Evolutionary conservation across 371 early-diverging fungal species (phyloP), one percentile per base, ranked within the genome.

Genomic region (Thermomucor indicae-seudaticae): DNA sequence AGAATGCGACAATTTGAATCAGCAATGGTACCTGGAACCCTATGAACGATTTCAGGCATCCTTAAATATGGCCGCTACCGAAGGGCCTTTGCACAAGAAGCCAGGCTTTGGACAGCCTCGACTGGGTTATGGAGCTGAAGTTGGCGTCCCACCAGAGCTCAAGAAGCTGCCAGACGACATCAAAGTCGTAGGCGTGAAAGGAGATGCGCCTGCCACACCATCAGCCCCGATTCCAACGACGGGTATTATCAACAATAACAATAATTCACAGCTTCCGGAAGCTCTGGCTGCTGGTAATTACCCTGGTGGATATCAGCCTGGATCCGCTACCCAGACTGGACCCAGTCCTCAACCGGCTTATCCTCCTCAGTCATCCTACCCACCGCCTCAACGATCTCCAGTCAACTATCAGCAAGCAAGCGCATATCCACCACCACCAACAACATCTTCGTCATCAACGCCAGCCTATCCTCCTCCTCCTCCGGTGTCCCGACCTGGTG

Each of bases 61-160:
- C 0, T 49, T 75, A 34, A 59, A 64, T 22, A 53, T 68, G 58
- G 72, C 63, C 12, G 59, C 69, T 0, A 60, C 62, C 3, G 32
- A 49, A 17, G 22, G 60, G 2, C 65, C 69, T 37, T 45, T 71
- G 19, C 75, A 75, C 32, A 75, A 75, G 35, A 63, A 69, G 35
- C 61, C 66, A 38, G 55, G 54, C 3, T 75, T 75, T 53, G 75
- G 75, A 17, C 58, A 60, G 31, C 75, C 75, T 8, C 56, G 65
- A 47, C 60, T 55, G 10, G 75, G 75, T 17, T 75, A 75, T 59
- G 75, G 60, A 23, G 75, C 67, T 20, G 72, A 75, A 54, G 49
- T 66, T 4, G 72, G 72, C 20, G 57, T 66, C 2, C 75, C 75
- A 20, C 63, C 71, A 4, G 72, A 69, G 31, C 49, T 75, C 24